Conservation (phyloP, 1,284 basidiomycete genomes). For the Gastroboletus turbinatus region DNA sequence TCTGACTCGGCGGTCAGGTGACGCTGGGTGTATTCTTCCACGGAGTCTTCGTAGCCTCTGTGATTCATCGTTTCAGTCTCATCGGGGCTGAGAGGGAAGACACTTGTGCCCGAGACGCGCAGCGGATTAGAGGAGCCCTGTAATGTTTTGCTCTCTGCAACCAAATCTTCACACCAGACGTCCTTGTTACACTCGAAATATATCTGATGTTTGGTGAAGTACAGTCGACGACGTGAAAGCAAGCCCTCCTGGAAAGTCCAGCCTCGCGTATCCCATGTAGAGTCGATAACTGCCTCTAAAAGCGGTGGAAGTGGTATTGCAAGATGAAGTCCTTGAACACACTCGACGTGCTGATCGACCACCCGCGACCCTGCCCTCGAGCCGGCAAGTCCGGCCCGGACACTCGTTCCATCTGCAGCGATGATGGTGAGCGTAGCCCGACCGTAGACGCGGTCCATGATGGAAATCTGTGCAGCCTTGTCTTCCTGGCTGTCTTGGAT, state of each 20-base stretch:
- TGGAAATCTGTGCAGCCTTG: conserved; percentile 5
- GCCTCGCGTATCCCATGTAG: conserved; percentile 21
- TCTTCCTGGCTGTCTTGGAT: conserved; percentile 15
- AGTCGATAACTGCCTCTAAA: conserved; percentile 1
- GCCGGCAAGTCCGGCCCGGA: conserved; percentile 11
- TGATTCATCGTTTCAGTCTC: background rate
- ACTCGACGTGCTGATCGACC: conserved; percentile 9
- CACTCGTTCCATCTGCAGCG: conserved; percentile 7
- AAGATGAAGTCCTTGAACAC: conserved; percentile 21
- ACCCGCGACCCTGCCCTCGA: conserved; percentile 4
- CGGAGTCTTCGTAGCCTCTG: conserved; percentile 3
- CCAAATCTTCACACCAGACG: conserved; percentile 24
- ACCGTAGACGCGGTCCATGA: conserved; percentile 12
- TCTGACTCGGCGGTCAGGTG: conserved; percentile 17
- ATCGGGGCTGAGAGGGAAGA: background rate
- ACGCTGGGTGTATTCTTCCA: conserved; percentile 16
- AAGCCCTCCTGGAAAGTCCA: conserved; percentile 27
- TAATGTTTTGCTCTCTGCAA: conserved; percentile 11
- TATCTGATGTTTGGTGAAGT: conserved; percentile 21
- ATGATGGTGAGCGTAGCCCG: conserved; percentile 5
- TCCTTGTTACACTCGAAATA: conserved; percentile 20
- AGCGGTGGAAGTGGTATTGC: conserved; percentile 18
- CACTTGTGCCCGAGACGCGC: background rate
- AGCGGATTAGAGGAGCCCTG: conserved; percentile 7
- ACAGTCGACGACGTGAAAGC: conserved; percentile 24